These are phyloP conservation scores for Sanghuangporus weigelae DNA, from an alignment of 1,284 basidiomycete genomes.

Conservation along the genomic window DNA sequence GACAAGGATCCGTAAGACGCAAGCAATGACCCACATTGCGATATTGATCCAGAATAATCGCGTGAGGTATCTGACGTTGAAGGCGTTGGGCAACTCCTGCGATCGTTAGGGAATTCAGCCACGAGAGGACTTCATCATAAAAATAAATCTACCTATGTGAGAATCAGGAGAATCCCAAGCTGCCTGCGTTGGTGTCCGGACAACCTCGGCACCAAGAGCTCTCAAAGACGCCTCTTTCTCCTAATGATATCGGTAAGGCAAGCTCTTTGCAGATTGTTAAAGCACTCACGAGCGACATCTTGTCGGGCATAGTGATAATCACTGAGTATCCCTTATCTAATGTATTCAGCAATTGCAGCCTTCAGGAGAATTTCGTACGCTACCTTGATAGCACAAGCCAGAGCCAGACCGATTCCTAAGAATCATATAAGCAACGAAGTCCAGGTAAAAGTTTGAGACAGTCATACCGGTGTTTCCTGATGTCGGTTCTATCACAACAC, in stretches of 20 bases:
- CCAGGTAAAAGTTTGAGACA: not conserved
- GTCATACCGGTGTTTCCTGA: slow-evolving; percentile 88
- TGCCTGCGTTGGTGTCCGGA: slow-evolving; percentile 91
- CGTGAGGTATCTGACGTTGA: slow-evolving; percentile 75
- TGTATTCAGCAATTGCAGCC: slow-evolving; percentile 64
- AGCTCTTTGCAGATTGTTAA: not conserved
- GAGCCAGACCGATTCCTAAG: slow-evolving; percentile 83
- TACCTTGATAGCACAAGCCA: slow-evolving; percentile 91
- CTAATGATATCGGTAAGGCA: slow-evolving; percentile 27
- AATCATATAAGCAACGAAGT: not conserved
- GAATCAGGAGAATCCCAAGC: slow-evolving; percentile 82
- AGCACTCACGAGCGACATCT: slow-evolving; percentile 78
- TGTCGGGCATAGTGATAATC: slow-evolving; percentile 95
- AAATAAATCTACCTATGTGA: slow-evolving; percentile 75
- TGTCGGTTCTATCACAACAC: slow-evolving; percentile 91
- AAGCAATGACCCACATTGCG: slow-evolving; percentile 49
- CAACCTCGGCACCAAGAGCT: slow-evolving; percentile 89
- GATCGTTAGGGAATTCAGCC: slow-evolving; percentile 78
- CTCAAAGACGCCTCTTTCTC: slow-evolving; percentile 94
- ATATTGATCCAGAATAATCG: slow-evolving; percentile 92
- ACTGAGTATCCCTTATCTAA: slow-evolving; percentile 79
- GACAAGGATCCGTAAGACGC: not conserved
- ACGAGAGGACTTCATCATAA: slow-evolving; percentile 43
- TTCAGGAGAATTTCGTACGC: slow-evolving; percentile 16
- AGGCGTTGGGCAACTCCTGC: slow-evolving; percentile 80